Conservation (phyloP, 306 rosid genomes). For the Cicer chorassanicum region DNA sequence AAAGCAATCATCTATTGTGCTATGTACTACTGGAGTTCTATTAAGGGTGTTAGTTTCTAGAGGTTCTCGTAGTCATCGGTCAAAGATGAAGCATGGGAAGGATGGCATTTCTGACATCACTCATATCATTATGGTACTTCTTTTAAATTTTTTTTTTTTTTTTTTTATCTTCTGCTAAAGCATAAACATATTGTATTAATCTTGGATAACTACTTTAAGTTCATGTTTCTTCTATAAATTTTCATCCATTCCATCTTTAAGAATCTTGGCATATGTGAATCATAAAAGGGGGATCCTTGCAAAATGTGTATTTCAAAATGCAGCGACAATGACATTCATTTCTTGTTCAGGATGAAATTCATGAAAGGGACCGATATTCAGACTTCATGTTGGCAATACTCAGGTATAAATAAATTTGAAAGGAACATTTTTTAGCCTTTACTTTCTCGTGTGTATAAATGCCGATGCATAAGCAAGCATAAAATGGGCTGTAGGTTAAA, state of each 20-base stretch:
- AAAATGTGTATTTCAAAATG: constrained; percentile 20
- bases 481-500: constrained; percentile 23
- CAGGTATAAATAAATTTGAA: constrained; percentile 54
- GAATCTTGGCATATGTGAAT: constrained; percentile 36
- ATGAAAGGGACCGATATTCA: constrained; percentile 93
- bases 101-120: constrained; percentile 63
- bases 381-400: constrained; percentile 88
- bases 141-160: constrained; percentile 22
- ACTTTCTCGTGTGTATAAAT: constrained; percentile 33
- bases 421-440: constrained; percentile 18
- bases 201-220: constrained; percentile 12
- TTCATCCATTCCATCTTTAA: background rate
- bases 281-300: constrained; percentile 31
- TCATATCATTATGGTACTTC: constrained; percentile 87
- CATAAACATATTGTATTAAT: constrained; percentile 25
- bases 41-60: constrained; percentile 76
- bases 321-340: constrained; percentile 41
- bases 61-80: constrained; percentile 44
- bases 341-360: constrained; percentile 87
- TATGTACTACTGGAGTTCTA: constrained; percentile 91
- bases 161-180: constrained; percentile 22
- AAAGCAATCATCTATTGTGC: constrained; percentile 73
- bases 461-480: constrained; percentile 21
- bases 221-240: constrained; percentile 25
- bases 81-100: constrained; percentile 43